phyloP scores from a whole-genome alignment of 2,329 filamentous ascomycete species.

The Diaporthe longicolla region DNA sequence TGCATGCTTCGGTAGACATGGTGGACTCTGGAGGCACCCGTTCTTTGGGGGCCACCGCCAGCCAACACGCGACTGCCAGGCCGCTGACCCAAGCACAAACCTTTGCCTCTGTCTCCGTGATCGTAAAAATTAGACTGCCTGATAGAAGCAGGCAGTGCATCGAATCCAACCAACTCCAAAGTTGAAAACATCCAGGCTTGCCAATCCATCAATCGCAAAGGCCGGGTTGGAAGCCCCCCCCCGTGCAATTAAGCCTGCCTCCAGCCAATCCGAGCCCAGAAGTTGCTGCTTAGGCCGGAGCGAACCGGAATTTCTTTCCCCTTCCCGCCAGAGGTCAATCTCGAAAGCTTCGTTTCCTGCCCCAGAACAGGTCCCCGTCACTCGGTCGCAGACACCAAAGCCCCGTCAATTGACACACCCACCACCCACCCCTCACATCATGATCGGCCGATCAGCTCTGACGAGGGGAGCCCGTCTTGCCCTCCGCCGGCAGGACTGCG shows the following conservation, averaged over 20 bases:
- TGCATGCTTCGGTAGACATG: background rate
- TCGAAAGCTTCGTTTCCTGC: conserved; percentile 46
- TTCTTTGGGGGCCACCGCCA: background rate
- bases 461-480: conserved; percentile 71
- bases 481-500: conserved; percentile 70
- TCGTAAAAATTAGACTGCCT: background rate
- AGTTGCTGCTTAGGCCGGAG: conserved; percentile 42
- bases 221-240: conserved; percentile 8
- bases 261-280: conserved; percentile 40
- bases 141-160: background rate
- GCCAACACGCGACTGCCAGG: background rate
- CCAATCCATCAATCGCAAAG: background rate
- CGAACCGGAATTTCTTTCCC: conserved; percentile 48
- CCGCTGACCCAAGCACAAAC: background rate
- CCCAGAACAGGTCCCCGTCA: conserved; percentile 39
- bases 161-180: background rate
- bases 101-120: background rate
- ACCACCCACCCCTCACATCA: conserved; percentile 68
- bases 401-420: conserved; percentile 64
- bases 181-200: background rate
- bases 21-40: background rate
- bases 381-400: conserved; percentile 51
- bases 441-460: conserved; percentile 74
- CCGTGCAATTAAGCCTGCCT: conserved; percentile 26
- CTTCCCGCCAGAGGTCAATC: conserved; percentile 26